Conservation (phyloP, 768 basidiomycete species). For the Daedaleopsis nitida region DNA sequence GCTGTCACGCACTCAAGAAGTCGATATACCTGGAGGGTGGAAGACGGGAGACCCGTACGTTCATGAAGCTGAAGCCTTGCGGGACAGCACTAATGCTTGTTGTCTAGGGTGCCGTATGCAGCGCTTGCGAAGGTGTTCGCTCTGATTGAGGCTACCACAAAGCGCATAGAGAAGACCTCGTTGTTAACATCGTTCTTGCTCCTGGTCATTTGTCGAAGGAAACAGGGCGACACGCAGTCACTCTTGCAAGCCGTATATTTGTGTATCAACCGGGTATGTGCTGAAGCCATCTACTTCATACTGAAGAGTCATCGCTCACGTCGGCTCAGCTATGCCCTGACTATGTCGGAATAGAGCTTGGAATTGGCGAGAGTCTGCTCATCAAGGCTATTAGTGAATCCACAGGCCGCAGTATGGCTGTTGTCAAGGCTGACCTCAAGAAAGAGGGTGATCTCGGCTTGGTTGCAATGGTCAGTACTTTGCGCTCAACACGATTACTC, state of each 20-base stretch:
- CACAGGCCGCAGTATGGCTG: constrained; percentile 81
- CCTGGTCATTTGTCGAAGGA: constrained; percentile 86
- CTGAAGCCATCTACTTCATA: background rate
- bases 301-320: background rate
- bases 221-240: constrained; percentile 68
- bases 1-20: constrained; percentile 58
- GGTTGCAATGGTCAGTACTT: constrained; percentile 81
- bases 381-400: constrained; percentile 96
- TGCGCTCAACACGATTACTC: background rate
- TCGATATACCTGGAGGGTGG: constrained; percentile 84
- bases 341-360: constrained; percentile 92
- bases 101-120: constrained; percentile 84
- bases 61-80: background rate
- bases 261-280: constrained; percentile 89
- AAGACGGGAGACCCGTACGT: constrained; percentile 82
- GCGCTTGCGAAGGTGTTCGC: constrained; percentile 88
- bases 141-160: constrained; percentile 91
- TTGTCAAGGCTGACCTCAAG: constrained; percentile 91
- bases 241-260: constrained; percentile 91
- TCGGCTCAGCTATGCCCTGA: constrained; percentile 81
- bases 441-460: constrained; percentile 94
- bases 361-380: constrained; percentile 92
- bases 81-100: too few relatives aligned
- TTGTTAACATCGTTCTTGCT: constrained; percentile 87
- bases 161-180: constrained; percentile 89